Percentiles rank a stretch among this genome's conserved stretches.
These are phyloP conservation scores for Chalciporus sphaerocephalus DNA, from an alignment of 768 basidiomycete genomes.

Conservation along the genomic window DNA sequence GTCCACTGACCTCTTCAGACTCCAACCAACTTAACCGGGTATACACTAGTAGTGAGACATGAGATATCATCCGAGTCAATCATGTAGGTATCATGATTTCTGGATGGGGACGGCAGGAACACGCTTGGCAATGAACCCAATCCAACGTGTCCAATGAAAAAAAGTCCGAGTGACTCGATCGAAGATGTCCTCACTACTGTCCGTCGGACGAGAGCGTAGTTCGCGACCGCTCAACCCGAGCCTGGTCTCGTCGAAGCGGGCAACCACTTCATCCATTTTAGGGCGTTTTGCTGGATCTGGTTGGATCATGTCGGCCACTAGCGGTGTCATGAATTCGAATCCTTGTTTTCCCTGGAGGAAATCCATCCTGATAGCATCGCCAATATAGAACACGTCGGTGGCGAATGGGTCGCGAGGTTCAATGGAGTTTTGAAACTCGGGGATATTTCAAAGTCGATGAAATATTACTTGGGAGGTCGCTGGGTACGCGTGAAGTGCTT, in stretches of 20 bases:
- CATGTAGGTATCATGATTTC: background rate
- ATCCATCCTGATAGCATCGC: conserved; percentile 31
- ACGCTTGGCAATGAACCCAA: conserved; percentile 9
- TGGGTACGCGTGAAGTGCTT: conserved; percentile 27
- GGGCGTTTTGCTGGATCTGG: conserved; percentile 34
- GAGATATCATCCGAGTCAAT: too few species aligned
- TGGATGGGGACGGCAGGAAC: conserved; percentile 15
- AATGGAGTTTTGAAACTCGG: conserved; percentile 28
- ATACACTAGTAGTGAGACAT: too few species aligned
- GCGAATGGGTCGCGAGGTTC: conserved; percentile 35
- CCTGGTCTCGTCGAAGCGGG: conserved; percentile 12
- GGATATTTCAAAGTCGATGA: conserved; percentile 37
- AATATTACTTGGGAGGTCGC: conserved; percentile 27
- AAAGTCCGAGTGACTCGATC: conserved; percentile 6
- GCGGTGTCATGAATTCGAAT: conserved; percentile 31
- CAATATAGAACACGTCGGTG: conserved; percentile 40
- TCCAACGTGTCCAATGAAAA: conserved; percentile 25
- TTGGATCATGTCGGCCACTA: conserved; percentile 35
- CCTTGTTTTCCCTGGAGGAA: conserved; percentile 20
- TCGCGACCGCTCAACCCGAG: conserved; percentile 7
- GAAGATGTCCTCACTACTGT: conserved; percentile 9
- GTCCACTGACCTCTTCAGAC: too few species aligned
- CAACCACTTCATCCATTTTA: conserved; percentile 34
- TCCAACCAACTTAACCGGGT: too few species aligned
- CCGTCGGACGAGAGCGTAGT: conserved; percentile 28